phyloP scores from a whole-genome alignment of 1,284 basidiomycete species.

The Rhizoctonia solani region DNA sequence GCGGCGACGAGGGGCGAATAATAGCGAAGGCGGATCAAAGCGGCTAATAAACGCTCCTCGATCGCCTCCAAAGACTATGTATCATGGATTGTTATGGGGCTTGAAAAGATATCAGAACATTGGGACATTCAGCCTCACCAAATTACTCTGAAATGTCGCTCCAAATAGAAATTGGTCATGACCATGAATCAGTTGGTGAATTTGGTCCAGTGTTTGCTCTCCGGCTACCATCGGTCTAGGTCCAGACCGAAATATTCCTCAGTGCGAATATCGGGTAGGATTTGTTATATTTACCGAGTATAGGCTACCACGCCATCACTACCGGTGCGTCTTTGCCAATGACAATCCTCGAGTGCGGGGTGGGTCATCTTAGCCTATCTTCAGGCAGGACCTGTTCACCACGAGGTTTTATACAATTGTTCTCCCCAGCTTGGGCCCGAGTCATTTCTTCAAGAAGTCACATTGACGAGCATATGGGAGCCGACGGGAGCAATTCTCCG shows the following conservation, averaged over 20 bases:
- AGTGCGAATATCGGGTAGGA: neutral
- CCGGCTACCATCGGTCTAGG: neutral
- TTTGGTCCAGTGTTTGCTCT: slow-evolving; percentile 15
- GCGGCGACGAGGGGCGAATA: neutral
- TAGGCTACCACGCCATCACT: neutral
- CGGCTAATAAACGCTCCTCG: neutral
- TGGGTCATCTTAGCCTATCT: neutral
- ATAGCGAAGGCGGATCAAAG: slow-evolving; percentile 20
- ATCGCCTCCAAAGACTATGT: neutral
- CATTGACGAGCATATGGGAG: too few relatives aligned
- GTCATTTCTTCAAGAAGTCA: neutral
- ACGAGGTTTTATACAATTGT: too few relatives aligned
- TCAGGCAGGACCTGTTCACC: neutral
- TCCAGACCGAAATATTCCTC: neutral
- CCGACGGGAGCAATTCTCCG: too few relatives aligned
- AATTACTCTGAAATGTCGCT: neutral
- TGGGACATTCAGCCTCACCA: neutral
- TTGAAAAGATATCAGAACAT: neutral
- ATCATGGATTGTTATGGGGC: neutral
- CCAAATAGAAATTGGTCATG: slow-evolving; percentile 24
- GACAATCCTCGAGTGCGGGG: neutral
- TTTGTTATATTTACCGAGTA: neutral
- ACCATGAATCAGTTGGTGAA: slow-evolving; percentile 12
- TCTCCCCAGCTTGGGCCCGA: neutral
- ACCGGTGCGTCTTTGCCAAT: slow-evolving; percentile 4